phyloP scores from a whole-genome alignment of 1,284 basidiomycete species.

The Mycosarcoma maydis region DNA sequence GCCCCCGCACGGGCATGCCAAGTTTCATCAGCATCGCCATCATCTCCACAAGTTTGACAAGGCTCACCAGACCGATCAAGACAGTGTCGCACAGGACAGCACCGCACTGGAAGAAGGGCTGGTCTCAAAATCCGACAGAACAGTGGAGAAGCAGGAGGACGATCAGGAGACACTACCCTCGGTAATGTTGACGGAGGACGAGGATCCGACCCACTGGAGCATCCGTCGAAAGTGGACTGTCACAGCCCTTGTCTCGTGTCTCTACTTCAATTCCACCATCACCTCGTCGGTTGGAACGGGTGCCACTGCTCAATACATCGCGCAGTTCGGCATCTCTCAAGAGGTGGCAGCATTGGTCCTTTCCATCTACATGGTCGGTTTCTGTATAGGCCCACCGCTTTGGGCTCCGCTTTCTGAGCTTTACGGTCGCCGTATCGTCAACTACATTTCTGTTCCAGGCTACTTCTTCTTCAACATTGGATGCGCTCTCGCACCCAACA shows the following conservation, averaged over 20 bases:
- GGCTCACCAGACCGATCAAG: neutral
- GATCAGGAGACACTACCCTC: conserved; percentile 8
- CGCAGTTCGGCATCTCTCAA: conserved; percentile 29
- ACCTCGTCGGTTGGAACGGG: conserved; percentile 40
- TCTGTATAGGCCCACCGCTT: conserved; percentile 50
- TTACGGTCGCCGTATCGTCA: conserved; percentile 49
- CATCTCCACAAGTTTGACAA: neutral
- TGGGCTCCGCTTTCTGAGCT: conserved; percentile 53
- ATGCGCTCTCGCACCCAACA: conserved; percentile 41
- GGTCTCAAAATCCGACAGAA: neutral
- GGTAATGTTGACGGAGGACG: conserved; percentile 29
- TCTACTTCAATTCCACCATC: conserved; percentile 41
- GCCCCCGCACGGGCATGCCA: conserved; percentile 8
- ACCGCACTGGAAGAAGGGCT: conserved; percentile 7
- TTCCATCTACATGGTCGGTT: conserved; percentile 49
- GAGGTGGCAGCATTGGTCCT: conserved; percentile 33
- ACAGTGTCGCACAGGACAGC: neutral
- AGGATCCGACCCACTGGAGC: conserved; percentile 36
- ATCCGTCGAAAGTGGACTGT: conserved; percentile 29
- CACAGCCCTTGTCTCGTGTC: conserved; percentile 35
- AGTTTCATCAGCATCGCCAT: conserved; percentile 8
- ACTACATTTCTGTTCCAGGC: conserved; percentile 38
- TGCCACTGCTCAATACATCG: conserved; percentile 30
- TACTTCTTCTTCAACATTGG: conserved; percentile 51
- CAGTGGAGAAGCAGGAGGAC: neutral